A percentile compares a stretch with the other conserved stretches of the same genome.
Evolutionary conservation across 1,284 basidiomycete genomes (phyloP).

Genomic region (Ustilago hordei): DNA sequence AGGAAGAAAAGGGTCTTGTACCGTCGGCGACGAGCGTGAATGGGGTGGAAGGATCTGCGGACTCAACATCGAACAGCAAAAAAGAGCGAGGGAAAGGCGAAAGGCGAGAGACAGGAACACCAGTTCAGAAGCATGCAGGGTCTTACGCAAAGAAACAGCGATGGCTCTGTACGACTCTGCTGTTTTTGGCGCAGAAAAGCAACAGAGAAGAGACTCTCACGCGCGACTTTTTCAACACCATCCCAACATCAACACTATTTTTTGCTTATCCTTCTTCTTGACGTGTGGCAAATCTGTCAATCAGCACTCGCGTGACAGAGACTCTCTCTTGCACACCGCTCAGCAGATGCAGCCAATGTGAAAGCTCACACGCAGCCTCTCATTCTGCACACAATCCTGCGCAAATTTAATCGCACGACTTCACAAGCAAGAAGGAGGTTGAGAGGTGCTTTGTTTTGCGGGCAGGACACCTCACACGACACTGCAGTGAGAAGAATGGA

Average conservation of each 20-base stretch:
- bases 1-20: conserved; percentile 8
- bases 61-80: background rate
- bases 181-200: background rate
- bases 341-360: background rate
- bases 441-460: too few species aligned
- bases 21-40: conserved; percentile 26
- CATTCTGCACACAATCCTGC: background rate
- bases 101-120: background rate
- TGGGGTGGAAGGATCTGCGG: background rate
- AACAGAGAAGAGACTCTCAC: background rate
- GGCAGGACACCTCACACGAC: too few species aligned
- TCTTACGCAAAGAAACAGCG: background rate
- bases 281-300: background rate
- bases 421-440: too few species aligned
- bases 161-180: background rate
- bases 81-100: background rate
- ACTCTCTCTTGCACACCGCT: background rate
- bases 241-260: background rate
- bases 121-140: conserved; percentile 4
- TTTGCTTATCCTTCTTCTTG: background rate
- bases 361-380: background rate
- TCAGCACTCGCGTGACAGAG: background rate
- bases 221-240: conserved; percentile 3
- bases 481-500: background rate
- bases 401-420: too few species aligned